Percentiles rank a stretch among this genome's conserved stretches.
These are phyloP conservation scores for Clohesyomyces aquaticus DNA, from an alignment of 495 filamentous ascomycete genomes.

Conservation along the genomic window DNA sequence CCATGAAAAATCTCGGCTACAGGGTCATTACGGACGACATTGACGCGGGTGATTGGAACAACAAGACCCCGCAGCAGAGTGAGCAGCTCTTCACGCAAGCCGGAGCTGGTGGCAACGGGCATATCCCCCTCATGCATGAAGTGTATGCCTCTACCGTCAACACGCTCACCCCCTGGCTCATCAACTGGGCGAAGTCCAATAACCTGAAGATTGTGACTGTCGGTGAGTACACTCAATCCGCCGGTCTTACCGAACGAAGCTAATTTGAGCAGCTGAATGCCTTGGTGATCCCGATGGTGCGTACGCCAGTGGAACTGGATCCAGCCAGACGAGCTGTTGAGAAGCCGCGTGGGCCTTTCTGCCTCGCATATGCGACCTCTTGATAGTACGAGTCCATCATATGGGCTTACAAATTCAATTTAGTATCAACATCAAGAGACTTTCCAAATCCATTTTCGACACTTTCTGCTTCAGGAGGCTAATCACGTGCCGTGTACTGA, in stretches of 20 bases:
- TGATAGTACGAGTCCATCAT: neutral
- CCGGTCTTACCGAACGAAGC: constrained; percentile 25
- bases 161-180: constrained; percentile 56
- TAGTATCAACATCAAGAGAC: no score
- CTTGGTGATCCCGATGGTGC: constrained; percentile 53
- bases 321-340: constrained; percentile 21
- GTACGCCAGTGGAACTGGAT: constrained; percentile 43
- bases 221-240: constrained; percentile 11
- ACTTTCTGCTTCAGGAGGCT: neutral
- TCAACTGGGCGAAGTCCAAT: constrained; percentile 58
- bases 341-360: neutral
- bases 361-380: constrained; percentile 8
- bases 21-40: constrained; percentile 60
- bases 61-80: constrained; percentile 50
- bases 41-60: constrained; percentile 60
- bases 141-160: constrained; percentile 54
- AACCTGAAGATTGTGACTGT: constrained; percentile 58
- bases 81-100: constrained; percentile 52
- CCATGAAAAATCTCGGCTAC: constrained; percentile 55
- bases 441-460: no score
- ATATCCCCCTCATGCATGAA: constrained; percentile 63
- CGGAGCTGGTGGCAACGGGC: constrained; percentile 54
- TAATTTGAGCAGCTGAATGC: constrained; percentile 51
- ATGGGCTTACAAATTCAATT: constrained; percentile 16
- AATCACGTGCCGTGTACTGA: constrained; percentile 1